Evolutionary conservation across 1,284 basidiomycete species (phyloP).

Genomic region (Schizophyllum commune): DNA sequence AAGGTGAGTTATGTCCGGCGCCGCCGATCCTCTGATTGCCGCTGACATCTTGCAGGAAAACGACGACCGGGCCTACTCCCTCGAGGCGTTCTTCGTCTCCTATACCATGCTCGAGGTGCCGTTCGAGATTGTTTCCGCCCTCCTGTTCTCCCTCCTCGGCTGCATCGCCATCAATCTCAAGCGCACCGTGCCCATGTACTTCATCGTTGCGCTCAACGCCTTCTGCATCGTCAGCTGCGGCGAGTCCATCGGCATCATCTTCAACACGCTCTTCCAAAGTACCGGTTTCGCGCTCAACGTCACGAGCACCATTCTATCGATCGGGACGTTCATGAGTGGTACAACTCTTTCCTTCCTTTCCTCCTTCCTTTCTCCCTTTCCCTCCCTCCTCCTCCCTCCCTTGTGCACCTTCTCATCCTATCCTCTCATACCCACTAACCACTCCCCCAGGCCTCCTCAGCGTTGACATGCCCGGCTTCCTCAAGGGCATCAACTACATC

Average conservation of each 20-base stretch:
- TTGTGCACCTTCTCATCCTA: no score
- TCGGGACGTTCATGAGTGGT: constrained; percentile 12
- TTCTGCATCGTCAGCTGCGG: constrained; percentile 11
- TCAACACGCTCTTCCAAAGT: constrained; percentile 11
- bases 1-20: not conserved
- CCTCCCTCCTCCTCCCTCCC: no score
- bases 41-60: constrained; percentile 5
- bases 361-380: not conserved
- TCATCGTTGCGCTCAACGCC: constrained; percentile 10
- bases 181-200: constrained; percentile 9
- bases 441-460: constrained; percentile 11
- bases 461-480: constrained; percentile 9
- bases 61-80: constrained; percentile 10
- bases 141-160: constrained; percentile 8
- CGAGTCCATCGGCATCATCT: constrained; percentile 12
- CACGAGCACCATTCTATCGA: constrained; percentile 6
- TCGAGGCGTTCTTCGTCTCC: constrained; percentile 9
- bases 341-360: not conserved
- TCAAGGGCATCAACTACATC: constrained; percentile 12
- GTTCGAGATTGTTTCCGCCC: constrained; percentile 7
- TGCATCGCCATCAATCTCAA: constrained; percentile 9
- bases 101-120: constrained; percentile 10
- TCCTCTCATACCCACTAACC: no score
- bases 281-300: constrained; percentile 11
- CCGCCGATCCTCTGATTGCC: not conserved